phyloP scores from a whole-genome alignment of 495 filamentous ascomycete genomes.

The Penicillium coffeae region DNA sequence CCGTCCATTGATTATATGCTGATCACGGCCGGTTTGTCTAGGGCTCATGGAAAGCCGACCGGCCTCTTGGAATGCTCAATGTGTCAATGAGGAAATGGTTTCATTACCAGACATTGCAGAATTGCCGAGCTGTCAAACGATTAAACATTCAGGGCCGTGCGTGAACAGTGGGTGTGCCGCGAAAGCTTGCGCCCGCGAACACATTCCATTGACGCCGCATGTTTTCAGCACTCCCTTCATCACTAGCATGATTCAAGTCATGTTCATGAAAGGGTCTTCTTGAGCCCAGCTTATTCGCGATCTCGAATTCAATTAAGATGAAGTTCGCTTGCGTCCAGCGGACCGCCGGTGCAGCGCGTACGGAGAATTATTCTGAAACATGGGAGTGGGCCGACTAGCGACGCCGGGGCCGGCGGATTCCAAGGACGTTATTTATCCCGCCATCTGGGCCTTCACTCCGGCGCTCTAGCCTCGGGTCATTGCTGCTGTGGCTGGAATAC shows the following conservation, averaged over 20 bases:
- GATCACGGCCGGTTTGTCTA: background rate
- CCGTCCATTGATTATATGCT: background rate
- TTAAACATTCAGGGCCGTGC: background rate
- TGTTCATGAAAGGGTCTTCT: no score
- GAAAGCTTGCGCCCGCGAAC: no score
- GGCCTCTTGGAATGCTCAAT: no score
- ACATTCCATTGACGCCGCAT: no score
- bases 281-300: no score
- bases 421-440: background rate
- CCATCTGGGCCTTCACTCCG: background rate
- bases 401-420: background rate
- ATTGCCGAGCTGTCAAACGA: background rate
- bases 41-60: background rate
- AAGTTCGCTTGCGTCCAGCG: constrained; percentile 3
- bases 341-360: constrained; percentile 7
- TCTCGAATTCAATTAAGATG: background rate
- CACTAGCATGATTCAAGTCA: no score
- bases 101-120: no score
- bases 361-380: constrained; percentile 25
- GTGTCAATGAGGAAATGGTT: no score
- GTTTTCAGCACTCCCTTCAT: no score
- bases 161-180: background rate
- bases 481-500: no score
- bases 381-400: constrained; percentile 12
- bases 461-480: no score